Conservation (phyloP, 1,284 basidiomycete genomes). For the Moniliophthora roreri region DNA sequence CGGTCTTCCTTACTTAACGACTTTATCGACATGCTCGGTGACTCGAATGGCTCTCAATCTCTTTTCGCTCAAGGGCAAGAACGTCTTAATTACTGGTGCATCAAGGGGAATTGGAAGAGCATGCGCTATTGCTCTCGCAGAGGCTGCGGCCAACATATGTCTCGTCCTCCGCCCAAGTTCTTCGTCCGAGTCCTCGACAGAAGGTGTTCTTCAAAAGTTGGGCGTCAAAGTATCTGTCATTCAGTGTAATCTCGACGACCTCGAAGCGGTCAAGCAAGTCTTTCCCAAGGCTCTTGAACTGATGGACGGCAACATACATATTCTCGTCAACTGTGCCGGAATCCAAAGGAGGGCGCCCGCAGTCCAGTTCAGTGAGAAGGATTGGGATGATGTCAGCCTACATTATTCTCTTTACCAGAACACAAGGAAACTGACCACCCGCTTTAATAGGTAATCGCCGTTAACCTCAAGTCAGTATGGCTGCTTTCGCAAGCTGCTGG, state of each 20-base stretch:
- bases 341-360: slow-evolving; percentile 87
- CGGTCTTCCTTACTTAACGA: slow-evolving; percentile 2
- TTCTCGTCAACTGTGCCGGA: slow-evolving; percentile 93
- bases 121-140: slow-evolving; percentile 55
- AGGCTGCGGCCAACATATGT: slow-evolving; percentile 83
- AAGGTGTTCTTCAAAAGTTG: neutral
- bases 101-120: slow-evolving; percentile 48
- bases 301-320: slow-evolving; percentile 68
- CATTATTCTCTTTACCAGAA: slow-evolving; percentile 12
- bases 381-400: slow-evolving; percentile 85
- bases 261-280: slow-evolving; percentile 63
- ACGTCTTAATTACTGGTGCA: slow-evolving; percentile 71
- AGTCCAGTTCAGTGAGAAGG: slow-evolving; percentile 78
- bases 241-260: slow-evolving; percentile 24
- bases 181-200: slow-evolving; percentile 15
- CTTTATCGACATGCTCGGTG: neutral
- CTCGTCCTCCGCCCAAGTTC: slow-evolving; percentile 61
- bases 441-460: slow-evolving; percentile 59
- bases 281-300: slow-evolving; percentile 63
- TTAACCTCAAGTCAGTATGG: slow-evolving; percentile 81
- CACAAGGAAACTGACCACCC: slow-evolving; percentile 10
- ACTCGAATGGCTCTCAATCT: slow-evolving; percentile 40
- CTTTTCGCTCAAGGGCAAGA: slow-evolving; percentile 60
- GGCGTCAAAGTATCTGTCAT: slow-evolving; percentile 15
- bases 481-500: slow-evolving; percentile 77